Percentiles rank a stretch among this genome's conserved stretches.
These are phyloP conservation scores for Fusarium coicis DNA, from an alignment of 2,329 filamentous ascomycete species.

Conservation along the genomic window DNA sequence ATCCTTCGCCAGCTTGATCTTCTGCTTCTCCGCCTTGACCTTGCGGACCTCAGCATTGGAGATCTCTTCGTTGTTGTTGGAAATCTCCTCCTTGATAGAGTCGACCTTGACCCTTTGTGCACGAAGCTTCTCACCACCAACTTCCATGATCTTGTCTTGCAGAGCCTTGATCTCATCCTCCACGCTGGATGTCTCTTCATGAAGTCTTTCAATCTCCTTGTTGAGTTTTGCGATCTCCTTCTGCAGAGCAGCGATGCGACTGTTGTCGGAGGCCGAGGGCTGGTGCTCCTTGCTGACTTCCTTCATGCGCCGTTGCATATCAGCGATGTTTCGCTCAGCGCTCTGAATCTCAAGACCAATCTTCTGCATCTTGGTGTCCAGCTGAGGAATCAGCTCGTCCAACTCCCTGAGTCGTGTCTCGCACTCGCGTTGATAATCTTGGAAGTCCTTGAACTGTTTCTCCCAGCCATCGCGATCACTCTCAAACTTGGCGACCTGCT, in stretches of 20 bases:
- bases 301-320: constrained; percentile 85
- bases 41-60: constrained; percentile 88
- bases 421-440: constrained; percentile 83
- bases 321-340: constrained; percentile 82
- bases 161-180: constrained; percentile 93
- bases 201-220: constrained; percentile 82
- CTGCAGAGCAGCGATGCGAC: constrained; percentile 75
- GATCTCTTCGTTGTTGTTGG: constrained; percentile 81
- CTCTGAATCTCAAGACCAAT: constrained; percentile 89
- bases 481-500: constrained; percentile 89
- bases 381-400: constrained; percentile 79
- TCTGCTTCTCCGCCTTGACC: constrained; percentile 94
- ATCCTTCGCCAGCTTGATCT: constrained; percentile 86
- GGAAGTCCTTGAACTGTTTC: constrained; percentile 81
- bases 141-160: constrained; percentile 98
- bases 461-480: constrained; percentile 87
- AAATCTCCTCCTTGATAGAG: constrained; percentile 85
- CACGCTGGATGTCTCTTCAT: constrained; percentile 85
- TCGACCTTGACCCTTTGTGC: constrained; percentile 93
- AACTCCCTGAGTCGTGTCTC: constrained; percentile 79
- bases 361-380: constrained; percentile 94
- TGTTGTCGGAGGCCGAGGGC: constrained; percentile 82
- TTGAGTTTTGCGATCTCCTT: constrained; percentile 81
- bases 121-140: constrained; percentile 92
- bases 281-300: constrained; percentile 86